Percentiles rank a stretch among this genome's conserved stretches.
Conservation (phyloP, 495 filamentous ascomycete genomes). For the Penicillium parvum region DNA sequence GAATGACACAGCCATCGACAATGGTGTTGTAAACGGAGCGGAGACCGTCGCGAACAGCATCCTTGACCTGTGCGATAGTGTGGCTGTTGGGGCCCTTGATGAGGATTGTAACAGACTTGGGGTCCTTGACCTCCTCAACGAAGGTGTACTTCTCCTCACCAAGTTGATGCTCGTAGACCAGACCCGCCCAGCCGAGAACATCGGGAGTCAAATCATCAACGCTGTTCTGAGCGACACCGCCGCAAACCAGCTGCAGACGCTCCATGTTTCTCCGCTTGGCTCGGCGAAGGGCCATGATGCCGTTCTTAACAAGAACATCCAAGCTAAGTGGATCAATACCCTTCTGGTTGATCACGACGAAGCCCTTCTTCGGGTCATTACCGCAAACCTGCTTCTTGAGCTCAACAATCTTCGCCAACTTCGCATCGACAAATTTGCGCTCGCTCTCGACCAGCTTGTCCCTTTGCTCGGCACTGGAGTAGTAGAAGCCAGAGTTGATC, state of each 20-base stretch:
- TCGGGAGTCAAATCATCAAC: conserved; percentile 89
- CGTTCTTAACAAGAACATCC: conserved; percentile 95
- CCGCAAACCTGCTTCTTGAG: conserved; percentile 98
- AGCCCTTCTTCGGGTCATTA: conserved; percentile 87
- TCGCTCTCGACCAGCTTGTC: conserved; percentile 98
- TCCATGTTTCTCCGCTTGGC: conserved; percentile 99
- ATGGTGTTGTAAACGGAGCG: conserved; percentile 98
- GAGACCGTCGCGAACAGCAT: conserved; percentile 94
- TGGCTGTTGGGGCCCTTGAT: conserved; percentile 98
- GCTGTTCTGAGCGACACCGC: conserved; percentile 87
- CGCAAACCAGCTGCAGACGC: conserved; percentile 88
- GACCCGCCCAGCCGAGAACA: conserved; percentile 90
- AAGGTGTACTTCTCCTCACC: conserved; percentile 99
- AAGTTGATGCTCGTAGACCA: conserved; percentile 94
- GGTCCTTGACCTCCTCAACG: conserved; percentile 96
- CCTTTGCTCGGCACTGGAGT: conserved; percentile 91
- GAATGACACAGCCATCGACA: conserved; percentile 90
- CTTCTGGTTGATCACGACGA: conserved; percentile 99
- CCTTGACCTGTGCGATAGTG: conserved; percentile 92
- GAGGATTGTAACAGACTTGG: conserved; percentile 96
- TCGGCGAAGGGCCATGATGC: conserved; percentile 86
- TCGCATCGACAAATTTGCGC: conserved; percentile 91
- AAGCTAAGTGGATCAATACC: conserved; percentile 95
- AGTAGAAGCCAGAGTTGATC: conserved; percentile 99
- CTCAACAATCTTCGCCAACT: conserved; percentile 95